phyloP scores from a whole-genome alignment of 73 alveolate genomes.

The Tetrahymena malaccensis region DNA sequence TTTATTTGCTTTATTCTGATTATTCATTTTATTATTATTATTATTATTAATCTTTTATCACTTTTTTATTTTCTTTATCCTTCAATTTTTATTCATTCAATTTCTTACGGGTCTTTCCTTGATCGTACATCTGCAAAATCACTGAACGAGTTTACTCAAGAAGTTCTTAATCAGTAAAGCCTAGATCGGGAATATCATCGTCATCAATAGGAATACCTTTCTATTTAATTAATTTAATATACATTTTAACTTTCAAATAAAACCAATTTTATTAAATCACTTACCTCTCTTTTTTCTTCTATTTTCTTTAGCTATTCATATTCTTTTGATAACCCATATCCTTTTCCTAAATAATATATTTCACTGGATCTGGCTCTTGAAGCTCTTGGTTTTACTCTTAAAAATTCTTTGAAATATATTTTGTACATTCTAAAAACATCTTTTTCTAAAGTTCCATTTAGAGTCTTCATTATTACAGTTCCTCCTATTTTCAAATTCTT shows the following conservation, averaged over 20 bases:
- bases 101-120: neutral
- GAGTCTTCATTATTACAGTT: conserved; percentile 56
- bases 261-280: neutral
- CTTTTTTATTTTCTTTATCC: neutral
- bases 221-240: neutral
- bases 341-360: conserved; percentile 56
- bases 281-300: neutral
- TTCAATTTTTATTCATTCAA: neutral
- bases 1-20: neutral
- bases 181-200: neutral
- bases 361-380: conserved; percentile 66
- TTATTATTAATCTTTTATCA: neutral
- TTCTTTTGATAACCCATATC: conserved; percentile 17
- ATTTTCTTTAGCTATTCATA: neutral
- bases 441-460: conserved; percentile 54
- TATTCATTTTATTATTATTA: neutral
- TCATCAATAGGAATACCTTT: neutral
- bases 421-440: conserved; percentile 39
- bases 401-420: conserved; percentile 39
- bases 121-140: neutral
- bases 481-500: conserved; percentile 57
- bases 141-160: neutral
- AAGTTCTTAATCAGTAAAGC: neutral
- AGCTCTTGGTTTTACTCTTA: conserved; percentile 73
- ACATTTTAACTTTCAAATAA: no score